Evolutionary conservation across 768 basidiomycete species (phyloP), one percentile per base, ranked within the genome.

Genomic region (Obba rivulosa): DNA sequence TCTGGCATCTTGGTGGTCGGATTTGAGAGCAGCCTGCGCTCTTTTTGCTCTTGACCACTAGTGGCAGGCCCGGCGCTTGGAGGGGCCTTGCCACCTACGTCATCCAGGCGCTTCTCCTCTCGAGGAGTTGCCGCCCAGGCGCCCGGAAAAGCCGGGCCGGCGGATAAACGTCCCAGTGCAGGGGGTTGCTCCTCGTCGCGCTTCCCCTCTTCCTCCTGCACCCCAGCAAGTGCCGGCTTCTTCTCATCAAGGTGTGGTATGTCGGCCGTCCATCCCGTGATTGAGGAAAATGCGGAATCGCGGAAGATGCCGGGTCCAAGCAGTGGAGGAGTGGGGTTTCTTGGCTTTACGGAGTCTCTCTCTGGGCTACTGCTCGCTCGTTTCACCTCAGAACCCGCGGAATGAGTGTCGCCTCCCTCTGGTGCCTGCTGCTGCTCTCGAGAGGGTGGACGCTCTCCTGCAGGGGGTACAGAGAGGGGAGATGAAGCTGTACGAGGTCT

Each of bases 181-280:
- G 14, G 5, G n/a, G 14, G 36, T 41, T 40, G 36, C 24, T 25
- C 37, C 2, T 28, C 49, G 45, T 50, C 23, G 17, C 42, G 24
- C 42, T 38, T 69, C 43, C 69, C 67, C 49, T 67, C 60, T 24
- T 64, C 66, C 54, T 66, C 69, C 38, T 38, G 40, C n/a, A 34
- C 43, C 17, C 48, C 43, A 17, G 38, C 45, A 24, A 31, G 23
- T 38, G 17, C 41, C 43, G 46, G 51, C 66, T 67, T 52, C 66
- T 60, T 48, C 82, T 83, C 4, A 77, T 77, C 83, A 82, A 86
- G 45, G 78, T 76, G 44, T 3, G 82, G 79, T 36, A 79, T 68
- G 25, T 85, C 45, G 65, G 76, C 42, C 68, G 76, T 42, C 62
- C 70, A 35, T 65, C 65, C 65, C 5, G 73, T 71, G 50, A 64